A percentile compares a stretch with the other conserved stretches of the same genome.
These are phyloP conservation scores for Ogataea trehaloabstinens DNA, from an alignment of 805 yeast species.

Conservation along the genomic window DNA sequence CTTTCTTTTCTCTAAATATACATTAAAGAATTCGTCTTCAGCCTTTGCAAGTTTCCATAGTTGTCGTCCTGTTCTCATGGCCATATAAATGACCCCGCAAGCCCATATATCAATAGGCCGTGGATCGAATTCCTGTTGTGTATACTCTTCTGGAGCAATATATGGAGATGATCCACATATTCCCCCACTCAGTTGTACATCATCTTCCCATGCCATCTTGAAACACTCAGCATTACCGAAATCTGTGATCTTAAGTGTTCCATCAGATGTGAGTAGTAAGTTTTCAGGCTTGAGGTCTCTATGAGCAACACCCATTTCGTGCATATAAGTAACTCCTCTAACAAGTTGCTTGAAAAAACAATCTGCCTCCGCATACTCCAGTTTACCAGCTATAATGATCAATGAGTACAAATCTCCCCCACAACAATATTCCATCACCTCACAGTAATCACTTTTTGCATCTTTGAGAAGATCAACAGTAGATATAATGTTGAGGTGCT, in stretches of 20 bases:
- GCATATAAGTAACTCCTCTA: conserved; percentile 84
- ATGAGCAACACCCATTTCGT: conserved; percentile 85
- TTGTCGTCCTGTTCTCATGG: conserved; percentile 92
- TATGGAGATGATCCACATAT: conserved; percentile 86
- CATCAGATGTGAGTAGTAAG: conserved; percentile 66
- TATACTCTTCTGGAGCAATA: conserved; percentile 86
- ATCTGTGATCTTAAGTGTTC: conserved; percentile 78
- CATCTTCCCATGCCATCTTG: conserved; percentile 80
- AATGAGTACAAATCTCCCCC: conserved; percentile 80
- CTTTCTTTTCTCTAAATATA: conserved; percentile 74
- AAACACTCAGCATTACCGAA: conserved; percentile 86
- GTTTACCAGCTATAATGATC: conserved; percentile 71
- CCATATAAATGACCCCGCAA: conserved; percentile 90
- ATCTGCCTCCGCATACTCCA: conserved; percentile 82
- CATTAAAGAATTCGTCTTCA: conserved; percentile 77
- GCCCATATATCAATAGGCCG: conserved; percentile 88
- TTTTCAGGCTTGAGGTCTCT: conserved; percentile 90
- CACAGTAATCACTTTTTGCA: conserved; percentile 79
- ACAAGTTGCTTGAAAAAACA: conserved; percentile 86
- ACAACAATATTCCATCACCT: conserved; percentile 81
- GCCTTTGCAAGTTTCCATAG: conserved; percentile 82
- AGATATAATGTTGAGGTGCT: conserved; percentile 73
- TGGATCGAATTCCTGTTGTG: conserved; percentile 67
- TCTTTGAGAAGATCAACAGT: conserved; percentile 77
- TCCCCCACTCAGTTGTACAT: conserved; percentile 68